These are phyloP conservation scores for Sarocladium strictum DNA, from an alignment of 2,329 filamentous ascomycete species.

Conservation along the genomic window DNA sequence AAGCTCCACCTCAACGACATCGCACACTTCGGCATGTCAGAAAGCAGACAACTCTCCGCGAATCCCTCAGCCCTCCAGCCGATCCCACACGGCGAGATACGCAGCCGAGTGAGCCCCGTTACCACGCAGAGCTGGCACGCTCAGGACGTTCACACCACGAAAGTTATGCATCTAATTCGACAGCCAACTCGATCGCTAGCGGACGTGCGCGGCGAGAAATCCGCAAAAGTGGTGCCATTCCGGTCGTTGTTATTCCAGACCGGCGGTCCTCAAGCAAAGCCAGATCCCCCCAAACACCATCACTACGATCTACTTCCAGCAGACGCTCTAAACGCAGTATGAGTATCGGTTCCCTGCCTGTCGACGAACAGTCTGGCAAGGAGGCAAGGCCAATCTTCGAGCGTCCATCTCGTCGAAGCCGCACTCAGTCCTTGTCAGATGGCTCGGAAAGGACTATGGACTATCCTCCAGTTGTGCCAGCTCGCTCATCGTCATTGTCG, in stretches of 20 bases:
- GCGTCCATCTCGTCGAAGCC: conserved; percentile 31
- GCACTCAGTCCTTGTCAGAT: conserved; percentile 42
- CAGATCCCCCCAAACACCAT: conserved; percentile 45
- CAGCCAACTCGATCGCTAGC: conserved; percentile 45
- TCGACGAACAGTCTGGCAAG: conserved; percentile 31
- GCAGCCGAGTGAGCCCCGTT: background rate
- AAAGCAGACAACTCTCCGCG: conserved; percentile 47
- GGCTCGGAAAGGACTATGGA: conserved; percentile 52
- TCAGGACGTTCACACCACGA: conserved; percentile 30
- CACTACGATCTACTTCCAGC: conserved; percentile 56
- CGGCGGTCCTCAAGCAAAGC: conserved; percentile 48
- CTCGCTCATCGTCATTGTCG: conserved; percentile 54
- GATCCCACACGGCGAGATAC: background rate
- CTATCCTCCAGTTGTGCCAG: conserved; percentile 51
- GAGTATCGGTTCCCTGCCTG: conserved; percentile 44
- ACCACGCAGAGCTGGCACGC: conserved; percentile 14
- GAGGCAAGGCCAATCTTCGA: conserved; percentile 39
- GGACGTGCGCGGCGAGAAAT: conserved; percentile 52
- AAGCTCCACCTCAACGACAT: conserved; percentile 36
- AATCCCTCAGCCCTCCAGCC: conserved; percentile 19
- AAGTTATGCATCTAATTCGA: conserved; percentile 43
- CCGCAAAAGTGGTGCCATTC: conserved; percentile 53
- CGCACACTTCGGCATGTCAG: conserved; percentile 56
- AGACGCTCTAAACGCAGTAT: conserved; percentile 46
- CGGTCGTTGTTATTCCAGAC: conserved; percentile 57